Conservation (phyloP, 148 eudicot genomes). For the Cornus controversa region DNA sequence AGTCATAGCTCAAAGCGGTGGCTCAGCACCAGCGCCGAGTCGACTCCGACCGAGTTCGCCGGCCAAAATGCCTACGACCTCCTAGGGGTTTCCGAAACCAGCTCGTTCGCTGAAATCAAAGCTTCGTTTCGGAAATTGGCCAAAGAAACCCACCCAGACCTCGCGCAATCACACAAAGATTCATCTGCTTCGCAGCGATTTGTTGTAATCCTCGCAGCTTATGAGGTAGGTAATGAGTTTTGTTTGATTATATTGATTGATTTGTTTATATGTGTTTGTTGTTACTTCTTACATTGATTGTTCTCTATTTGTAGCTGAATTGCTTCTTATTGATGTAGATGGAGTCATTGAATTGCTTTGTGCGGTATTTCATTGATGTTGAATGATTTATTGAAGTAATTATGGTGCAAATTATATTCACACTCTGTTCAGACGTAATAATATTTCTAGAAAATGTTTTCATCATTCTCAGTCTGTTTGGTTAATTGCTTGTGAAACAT, state of each 20-base stretch:
- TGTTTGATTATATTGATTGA: too few species aligned
- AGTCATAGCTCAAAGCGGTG: conserved; percentile 25
- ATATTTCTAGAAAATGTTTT: too few species aligned
- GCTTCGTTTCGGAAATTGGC: conserved; percentile 78
- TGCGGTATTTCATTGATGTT: not conserved
- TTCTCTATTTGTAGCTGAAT: not conserved
- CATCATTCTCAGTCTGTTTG: too few species aligned
- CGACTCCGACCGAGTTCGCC: conserved; percentile 50
- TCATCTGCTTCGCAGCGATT: conserved; percentile 54
- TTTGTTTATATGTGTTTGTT: not conserved
- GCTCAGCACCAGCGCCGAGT: conserved; percentile 49
- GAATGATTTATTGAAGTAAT: not conserved
- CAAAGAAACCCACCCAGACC: conserved; percentile 92
- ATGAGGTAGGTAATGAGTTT: conserved; percentile 46
- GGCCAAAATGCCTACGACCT: conserved; percentile 74
- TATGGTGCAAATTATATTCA: too few species aligned
- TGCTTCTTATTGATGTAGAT: not conserved
- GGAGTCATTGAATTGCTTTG: not conserved
- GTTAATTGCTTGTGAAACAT: too few species aligned
- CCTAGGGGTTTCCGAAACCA: conserved; percentile 53
- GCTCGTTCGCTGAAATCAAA: conserved; percentile 72
- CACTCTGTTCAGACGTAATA: too few species aligned
- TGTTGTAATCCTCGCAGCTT: conserved; percentile 77
- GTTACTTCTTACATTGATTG: not conserved
- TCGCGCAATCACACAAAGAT: conserved; percentile 35